These are phyloP conservation scores for Melampsora occidentalis DNA, from an alignment of 1,284 basidiomycete species.

Conservation along the genomic window DNA sequence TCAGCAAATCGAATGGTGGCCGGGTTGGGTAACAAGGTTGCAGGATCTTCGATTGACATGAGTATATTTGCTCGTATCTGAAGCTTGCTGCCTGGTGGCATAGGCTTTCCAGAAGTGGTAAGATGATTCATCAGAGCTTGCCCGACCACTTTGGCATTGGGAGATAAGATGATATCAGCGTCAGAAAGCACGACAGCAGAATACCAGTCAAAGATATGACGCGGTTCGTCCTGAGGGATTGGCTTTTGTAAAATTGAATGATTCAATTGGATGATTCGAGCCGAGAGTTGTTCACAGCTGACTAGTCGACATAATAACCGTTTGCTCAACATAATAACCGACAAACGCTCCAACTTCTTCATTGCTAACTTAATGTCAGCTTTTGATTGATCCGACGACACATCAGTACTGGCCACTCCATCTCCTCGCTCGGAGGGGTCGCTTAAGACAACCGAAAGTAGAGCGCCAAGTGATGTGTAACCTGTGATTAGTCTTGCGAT, in stretches of 20 bases:
- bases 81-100: not conserved
- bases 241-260: not conserved
- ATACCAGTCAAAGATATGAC: slow-evolving; percentile 1
- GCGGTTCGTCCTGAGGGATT: not conserved
- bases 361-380: not conserved
- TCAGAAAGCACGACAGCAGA: slow-evolving; percentile 8
- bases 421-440: not conserved
- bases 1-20: not conserved
- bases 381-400: not conserved
- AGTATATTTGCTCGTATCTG: not conserved
- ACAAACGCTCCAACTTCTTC: slow-evolving; percentile 1
- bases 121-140: slow-evolving; percentile 6
- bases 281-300: not conserved
- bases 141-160: not conserved
- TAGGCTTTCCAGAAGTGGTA: not conserved
- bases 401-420: not conserved
- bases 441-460: not conserved
- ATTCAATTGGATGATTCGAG: slow-evolving; percentile 2
- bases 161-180: not conserved
- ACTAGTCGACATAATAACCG: not conserved
- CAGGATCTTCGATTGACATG: not conserved
- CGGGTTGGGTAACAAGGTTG: not conserved
- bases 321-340: not conserved
- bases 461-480: slow-evolving; percentile 1
- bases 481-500: slow-evolving; percentile 4